phyloP scores from a whole-genome alignment of 331 rosid genomes.

The Phaseolus coccineus region DNA sequence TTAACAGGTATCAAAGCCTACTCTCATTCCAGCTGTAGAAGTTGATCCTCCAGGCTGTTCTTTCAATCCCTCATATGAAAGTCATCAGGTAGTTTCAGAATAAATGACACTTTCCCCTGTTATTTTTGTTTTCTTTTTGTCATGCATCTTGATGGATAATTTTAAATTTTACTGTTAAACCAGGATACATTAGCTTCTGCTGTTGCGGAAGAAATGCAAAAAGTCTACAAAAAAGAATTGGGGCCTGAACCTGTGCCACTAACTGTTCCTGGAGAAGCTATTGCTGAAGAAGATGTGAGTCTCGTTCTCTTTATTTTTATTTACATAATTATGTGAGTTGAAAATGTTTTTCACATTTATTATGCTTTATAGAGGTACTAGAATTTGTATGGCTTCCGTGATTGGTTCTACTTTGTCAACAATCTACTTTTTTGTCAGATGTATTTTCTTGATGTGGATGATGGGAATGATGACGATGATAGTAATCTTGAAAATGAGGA shows the following conservation, averaged over 20 bases:
- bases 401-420: not conserved
- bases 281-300: conserved; percentile 89
- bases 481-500: conserved; percentile 53
- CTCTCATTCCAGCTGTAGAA: conserved; percentile 88
- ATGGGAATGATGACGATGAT: conserved; percentile 67
- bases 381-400: conserved; percentile 24
- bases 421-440: conserved; percentile 56
- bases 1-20: conserved; percentile 60
- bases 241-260: conserved; percentile 92
- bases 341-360: not conserved
- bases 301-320: conserved; percentile 30
- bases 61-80: conserved; percentile 77
- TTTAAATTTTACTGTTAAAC: conserved; percentile 37
- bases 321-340: conserved; percentile 16
- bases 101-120: not conserved
- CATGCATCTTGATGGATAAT: not conserved
- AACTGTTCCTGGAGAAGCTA: conserved; percentile 75
- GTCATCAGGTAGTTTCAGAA: conserved; percentile 77
- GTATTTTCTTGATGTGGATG: conserved; percentile 83
- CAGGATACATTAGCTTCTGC: conserved; percentile 87
- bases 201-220: conserved; percentile 91
- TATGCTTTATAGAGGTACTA: not conserved
- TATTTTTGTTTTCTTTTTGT: not conserved
- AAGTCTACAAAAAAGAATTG: conserved; percentile 80
- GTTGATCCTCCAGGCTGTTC: conserved; percentile 94